These are phyloP conservation scores for Pythium dissimile DNA, from an alignment of 352 stramenopile genomes.

Conservation along the genomic window DNA sequence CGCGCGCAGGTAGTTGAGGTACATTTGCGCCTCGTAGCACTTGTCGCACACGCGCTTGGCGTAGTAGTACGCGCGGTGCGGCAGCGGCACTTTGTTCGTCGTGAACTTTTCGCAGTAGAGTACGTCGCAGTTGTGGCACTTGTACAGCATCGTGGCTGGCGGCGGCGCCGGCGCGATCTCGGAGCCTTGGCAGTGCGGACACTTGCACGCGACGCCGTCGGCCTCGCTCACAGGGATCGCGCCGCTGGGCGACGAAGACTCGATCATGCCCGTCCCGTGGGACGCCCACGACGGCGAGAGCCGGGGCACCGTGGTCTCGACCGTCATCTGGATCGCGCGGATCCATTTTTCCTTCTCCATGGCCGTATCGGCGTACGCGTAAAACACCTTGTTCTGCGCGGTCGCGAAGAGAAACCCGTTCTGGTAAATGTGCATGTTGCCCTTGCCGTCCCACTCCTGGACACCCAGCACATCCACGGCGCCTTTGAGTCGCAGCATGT, in stretches of 20 bases:
- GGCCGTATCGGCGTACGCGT: conserved; percentile 81
- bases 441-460: conserved; percentile 90
- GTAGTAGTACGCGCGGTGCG: conserved; percentile 78
- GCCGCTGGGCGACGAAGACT: conserved; percentile 53
- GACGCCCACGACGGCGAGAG: conserved; percentile 40
- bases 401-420: conserved; percentile 88
- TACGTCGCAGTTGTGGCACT: conserved; percentile 78
- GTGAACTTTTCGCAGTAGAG: conserved; percentile 84
- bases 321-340: conserved; percentile 80
- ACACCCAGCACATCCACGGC: conserved; percentile 87
- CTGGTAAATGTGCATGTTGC: conserved; percentile 90
- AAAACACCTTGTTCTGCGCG: conserved; percentile 88
- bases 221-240: conserved; percentile 45
- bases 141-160: conserved; percentile 59
- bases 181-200: conserved; percentile 49
- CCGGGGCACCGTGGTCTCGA: conserved; percentile 79
- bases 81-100: conserved; percentile 71
- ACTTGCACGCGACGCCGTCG: conserved; percentile 60
- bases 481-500: conserved; percentile 84
- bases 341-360: conserved; percentile 92
- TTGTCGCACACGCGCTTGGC: conserved; percentile 84
- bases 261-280: conserved; percentile 32
- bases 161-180: conserved; percentile 29
- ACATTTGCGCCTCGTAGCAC: conserved; percentile 81
- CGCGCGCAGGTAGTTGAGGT: conserved; percentile 82